Base-by-base conservation (phyloP, 768 basidiomycete species). In the Boletus fagicola region DNA sequence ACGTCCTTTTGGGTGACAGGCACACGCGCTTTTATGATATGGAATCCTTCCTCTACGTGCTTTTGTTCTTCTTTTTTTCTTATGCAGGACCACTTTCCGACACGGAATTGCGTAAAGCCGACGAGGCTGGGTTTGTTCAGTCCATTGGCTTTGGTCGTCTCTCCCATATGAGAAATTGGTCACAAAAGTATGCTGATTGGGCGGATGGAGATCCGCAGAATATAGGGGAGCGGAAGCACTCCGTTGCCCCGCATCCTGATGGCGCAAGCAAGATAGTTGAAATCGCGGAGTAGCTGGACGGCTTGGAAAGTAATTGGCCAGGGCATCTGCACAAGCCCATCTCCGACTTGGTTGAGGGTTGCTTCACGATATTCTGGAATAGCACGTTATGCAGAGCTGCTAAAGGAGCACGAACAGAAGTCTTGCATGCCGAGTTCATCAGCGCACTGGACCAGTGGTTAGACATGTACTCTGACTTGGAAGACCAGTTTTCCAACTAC, bases 11-110 rank as follows among this genome's bases (percentile, higher is more conserved):
- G 5, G 56, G 54, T 18, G 11, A n/a, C 5, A 42, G 7, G 10
- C 61, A 60, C 31, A 57, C 61, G 0, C 54, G 49, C 3, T 59
- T 50, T 3, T 56, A 65, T 45, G 60, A 65, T 4, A 42, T 61
- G 11, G 62, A 62, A 13, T 64, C 62, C 4, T 60, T 65, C 30
- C 47, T 61, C 26, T 65, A 63, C 13, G 60, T 65, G 7, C 45
- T 62, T 6, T 33, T 60, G 3, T 22, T 64, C 11, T 64, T 62
- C 53, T 59, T 62, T 39, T 58, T 62, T 22, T 56, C 28, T 28
- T 28, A 28, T 28, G 28, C 28, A 28, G 28, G 28, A 28, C 28
- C 28, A 28, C 28, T 28, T 28, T 6, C 57, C 0, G 35, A 49
- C 24, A 28, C 22, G 8, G 30, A 35, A 8, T 35, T 57, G 4